Evolutionary conservation across 1,284 basidiomycete genomes (phyloP), one percentile per base, ranked within the genome.

Genomic region (Stereum hirsutum): DNA sequence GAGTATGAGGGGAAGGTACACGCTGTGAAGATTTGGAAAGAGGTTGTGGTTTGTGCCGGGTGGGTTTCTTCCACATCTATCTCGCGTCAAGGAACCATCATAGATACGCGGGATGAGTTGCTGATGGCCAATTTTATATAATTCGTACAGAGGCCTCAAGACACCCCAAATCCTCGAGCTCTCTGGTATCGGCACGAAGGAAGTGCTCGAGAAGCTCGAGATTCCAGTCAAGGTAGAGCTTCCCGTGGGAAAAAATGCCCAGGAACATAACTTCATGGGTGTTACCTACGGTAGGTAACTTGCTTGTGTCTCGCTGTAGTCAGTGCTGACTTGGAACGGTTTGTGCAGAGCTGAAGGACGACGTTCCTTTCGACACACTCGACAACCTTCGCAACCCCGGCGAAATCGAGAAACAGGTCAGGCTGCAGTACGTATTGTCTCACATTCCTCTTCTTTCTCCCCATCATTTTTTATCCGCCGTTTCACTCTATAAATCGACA

Each of bases 21-120:
- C 44, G 51, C 44, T 4, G 62, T 62, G 20, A 48, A 52, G 11
- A 59, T 58, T 6, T 46, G 25, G 5, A 54, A 58, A n/a, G 66
- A 68, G 32, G 62, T 70, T 38, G 59, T 69, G 35, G 47, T 71
- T 6, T 58, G 54, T 27, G 58, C 62, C 2, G 59, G 61, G 54
- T 60, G 36, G 17, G 53, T 45, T 19, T 15, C 7, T 34, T 19
- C 8, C 6, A 7, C 7, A 20, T 23, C 20, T 6, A 15, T 35
- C 27, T 5, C 5, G 6, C 15, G 23, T 6, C 21, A n/a, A n/a
- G n/a, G n/a, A n/a, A n/a, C n/a, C n/a, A n/a, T n/a, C n/a, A n/a
- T n/a, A n/a, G n/a, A n/a, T n/a, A n/a, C n/a, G n/a, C n/a, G n/a
- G n/a, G n/a, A n/a, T n/a, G n/a, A n/a, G n/a, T n/a, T 24, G 17